Percentiles rank a stretch among this genome's conserved stretches.
Evolutionary conservation across 495 filamentous ascomycete species (phyloP).

Genomic region (Schizothecium vesticola): DNA sequence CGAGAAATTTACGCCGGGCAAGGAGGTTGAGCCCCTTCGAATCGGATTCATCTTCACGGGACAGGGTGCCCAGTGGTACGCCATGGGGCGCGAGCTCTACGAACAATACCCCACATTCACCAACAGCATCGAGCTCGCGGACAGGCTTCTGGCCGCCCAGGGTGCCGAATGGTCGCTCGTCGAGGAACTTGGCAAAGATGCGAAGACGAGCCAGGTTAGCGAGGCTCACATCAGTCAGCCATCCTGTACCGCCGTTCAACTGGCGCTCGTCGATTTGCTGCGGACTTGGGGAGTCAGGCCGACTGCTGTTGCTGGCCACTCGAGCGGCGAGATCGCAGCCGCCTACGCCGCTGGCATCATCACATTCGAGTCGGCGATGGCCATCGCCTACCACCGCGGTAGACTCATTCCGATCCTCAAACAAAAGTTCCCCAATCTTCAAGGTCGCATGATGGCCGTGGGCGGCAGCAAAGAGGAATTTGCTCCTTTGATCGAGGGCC

Average conservation of each 20-base stretch:
- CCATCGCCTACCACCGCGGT: conserved; percentile 44
- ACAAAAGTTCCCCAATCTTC: conserved; percentile 25
- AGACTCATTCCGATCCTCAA: conserved; percentile 31
- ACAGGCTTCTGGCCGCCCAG: conserved; percentile 24
- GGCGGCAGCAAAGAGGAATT: conserved; percentile 42
- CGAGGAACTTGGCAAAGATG: conserved; percentile 26
- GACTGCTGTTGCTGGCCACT: conserved; percentile 53
- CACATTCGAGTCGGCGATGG: conserved; percentile 47
- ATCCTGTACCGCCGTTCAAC: conserved; percentile 45
- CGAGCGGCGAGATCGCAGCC: conserved; percentile 57
- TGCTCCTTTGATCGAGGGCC: conserved; percentile 31
- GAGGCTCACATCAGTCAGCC: conserved; percentile 44
- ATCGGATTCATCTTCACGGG: conserved; percentile 41
- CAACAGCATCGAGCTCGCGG: conserved; percentile 27
- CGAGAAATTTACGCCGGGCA: conserved; percentile 29
- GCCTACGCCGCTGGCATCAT: conserved; percentile 44
- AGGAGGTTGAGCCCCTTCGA: conserved; percentile 33
- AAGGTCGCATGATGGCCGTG: conserved; percentile 48
- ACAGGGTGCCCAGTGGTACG: conserved; percentile 50
- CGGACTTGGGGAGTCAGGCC: conserved; percentile 48
- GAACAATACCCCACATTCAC: conserved; percentile 36
- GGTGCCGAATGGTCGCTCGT: conserved; percentile 35
- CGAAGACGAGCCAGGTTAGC: conserved; percentile 40
- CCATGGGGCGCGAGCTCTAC: conserved; percentile 49
- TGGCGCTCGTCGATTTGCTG: conserved; percentile 51